Conservation (phyloP, 371 early-diverging fungal genomes). For the Entomophthora muscae region DNA sequence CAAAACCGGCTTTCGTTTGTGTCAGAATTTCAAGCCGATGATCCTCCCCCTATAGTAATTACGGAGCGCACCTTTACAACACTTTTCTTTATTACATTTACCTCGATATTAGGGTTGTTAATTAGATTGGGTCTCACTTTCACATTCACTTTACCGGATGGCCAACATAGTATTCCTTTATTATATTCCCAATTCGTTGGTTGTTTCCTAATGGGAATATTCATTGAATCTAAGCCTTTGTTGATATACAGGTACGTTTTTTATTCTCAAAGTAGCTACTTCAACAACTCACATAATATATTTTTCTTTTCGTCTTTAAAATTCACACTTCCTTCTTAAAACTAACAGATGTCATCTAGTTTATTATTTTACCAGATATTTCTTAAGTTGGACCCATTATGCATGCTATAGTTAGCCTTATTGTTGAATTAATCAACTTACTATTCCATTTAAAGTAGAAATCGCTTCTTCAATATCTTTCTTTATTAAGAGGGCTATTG, state of each 20-base stretch:
- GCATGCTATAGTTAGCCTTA: neutral
- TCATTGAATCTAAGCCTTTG: neutral
- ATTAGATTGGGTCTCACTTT: neutral
- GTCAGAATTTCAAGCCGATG: too few relatives aligned
- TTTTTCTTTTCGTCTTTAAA: neutral
- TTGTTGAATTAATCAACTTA: neutral
- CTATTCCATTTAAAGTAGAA: neutral
- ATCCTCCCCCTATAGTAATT: too few relatives aligned
- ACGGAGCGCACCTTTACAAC: too few relatives aligned
- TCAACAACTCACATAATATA: neutral
- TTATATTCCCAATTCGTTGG: neutral
- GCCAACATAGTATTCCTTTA: neutral
- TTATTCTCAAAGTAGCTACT: too few relatives aligned
- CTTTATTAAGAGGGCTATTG: neutral
- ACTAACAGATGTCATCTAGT: neutral
- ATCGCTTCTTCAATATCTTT: neutral
- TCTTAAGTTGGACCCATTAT: neutral
- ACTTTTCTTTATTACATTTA: neutral
- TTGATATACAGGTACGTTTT: neutral
- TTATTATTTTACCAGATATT: neutral
- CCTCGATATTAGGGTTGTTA: neutral
- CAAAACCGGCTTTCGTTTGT: too few relatives aligned
- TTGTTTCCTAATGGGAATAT: neutral
- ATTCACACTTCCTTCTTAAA: neutral
- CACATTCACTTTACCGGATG: neutral